These are phyloP conservation scores for Coprinellus micaceus DNA, from an alignment of 768 basidiomycete species.

Conservation along the genomic window DNA sequence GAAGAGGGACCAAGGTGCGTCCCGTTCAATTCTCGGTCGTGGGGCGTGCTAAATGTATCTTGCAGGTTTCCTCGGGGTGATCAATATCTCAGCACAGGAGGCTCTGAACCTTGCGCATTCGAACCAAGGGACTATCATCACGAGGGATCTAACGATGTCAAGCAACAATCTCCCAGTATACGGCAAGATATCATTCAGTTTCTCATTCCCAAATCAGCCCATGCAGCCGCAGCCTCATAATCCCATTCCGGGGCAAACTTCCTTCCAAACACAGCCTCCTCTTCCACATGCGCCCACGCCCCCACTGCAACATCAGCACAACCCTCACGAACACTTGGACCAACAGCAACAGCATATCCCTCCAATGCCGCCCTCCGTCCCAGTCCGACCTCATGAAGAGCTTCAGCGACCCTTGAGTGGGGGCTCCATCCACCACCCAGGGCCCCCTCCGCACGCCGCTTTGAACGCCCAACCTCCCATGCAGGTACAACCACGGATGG, in stretches of 20 bases:
- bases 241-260: slow-evolving; percentile 6
- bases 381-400: neutral
- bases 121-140: slow-evolving; percentile 55
- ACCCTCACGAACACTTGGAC: neutral
- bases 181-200: slow-evolving; percentile 73
- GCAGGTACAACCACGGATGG: slow-evolving; percentile 13
- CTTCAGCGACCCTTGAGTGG: slow-evolving; percentile 4
- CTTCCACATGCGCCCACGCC: slow-evolving; percentile 3
- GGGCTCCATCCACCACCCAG: slow-evolving; percentile 5
- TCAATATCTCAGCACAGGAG: slow-evolving; percentile 53
- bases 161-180: slow-evolving; percentile 77
- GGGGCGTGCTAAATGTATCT: slow-evolving; percentile 2
- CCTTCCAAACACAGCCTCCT: slow-evolving; percentile 11
- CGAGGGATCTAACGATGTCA: slow-evolving; percentile 68
- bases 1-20: slow-evolving; percentile 73
- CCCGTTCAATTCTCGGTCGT: slow-evolving; percentile 16
- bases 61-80: slow-evolving; percentile 56
- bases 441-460: slow-evolving; percentile 16
- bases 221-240: slow-evolving; percentile 8
- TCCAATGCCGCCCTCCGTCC: neutral
- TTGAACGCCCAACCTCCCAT: slow-evolving; percentile 17
- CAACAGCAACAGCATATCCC: neutral
- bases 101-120: slow-evolving; percentile 46
- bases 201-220: slow-evolving; percentile 38
- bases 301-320: slow-evolving; percentile 7